Base-by-base conservation (phyloP, 1,284 basidiomycete species). In the Sporisorium exsertum region DNA sequence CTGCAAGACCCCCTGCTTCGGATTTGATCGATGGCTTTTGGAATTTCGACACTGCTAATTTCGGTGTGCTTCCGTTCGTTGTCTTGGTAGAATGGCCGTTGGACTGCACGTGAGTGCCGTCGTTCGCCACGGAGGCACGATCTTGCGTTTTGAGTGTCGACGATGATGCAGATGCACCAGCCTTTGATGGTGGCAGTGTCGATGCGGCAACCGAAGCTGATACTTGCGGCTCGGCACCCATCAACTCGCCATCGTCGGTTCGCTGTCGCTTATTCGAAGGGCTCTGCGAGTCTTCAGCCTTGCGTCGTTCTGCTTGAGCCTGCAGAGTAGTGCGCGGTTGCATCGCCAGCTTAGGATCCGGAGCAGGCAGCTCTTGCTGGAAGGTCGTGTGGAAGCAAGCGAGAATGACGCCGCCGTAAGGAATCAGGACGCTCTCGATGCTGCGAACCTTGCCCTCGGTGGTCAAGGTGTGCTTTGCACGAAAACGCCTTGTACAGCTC, bases 351-450 rank as follows among this genome's bases (percentile, higher is more conserved):
- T 66, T 61, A 3, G 68, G 60, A 52, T 78, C 72, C 3, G 72
- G 60, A 22, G 59, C 29, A 15, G 73, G 65, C n/a, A 81, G 50
- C 9, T 56, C 58, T 43, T 80, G 76, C 59, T 79, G 78, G 50
- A 69, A 80, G 0, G 81, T 86, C 43, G 86, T 87, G 75, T 87
- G 84, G 72, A 87, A 88, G 72, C 86, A 87, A 3, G 87, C 86
- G 46, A 88, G 86, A 13, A 87, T 85, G 73, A 88, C 88, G 88
- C 85, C 87, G 89, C 94, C 95, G 89, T 96, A 94, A 74, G 94
- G 94, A 86, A 96, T 94, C 87, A 95, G 94, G 68, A 96, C 92
- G 85, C 92, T 94, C 82, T 94, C 92, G 55, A 96, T 91, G 81
- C 91, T 89, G 20, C 87, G 81, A 37, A 85, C 81, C 85, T 90